phyloP scores from a whole-genome alignment of 2,329 filamentous ascomycete species.

The Nannizziopsis barbatae region DNA sequence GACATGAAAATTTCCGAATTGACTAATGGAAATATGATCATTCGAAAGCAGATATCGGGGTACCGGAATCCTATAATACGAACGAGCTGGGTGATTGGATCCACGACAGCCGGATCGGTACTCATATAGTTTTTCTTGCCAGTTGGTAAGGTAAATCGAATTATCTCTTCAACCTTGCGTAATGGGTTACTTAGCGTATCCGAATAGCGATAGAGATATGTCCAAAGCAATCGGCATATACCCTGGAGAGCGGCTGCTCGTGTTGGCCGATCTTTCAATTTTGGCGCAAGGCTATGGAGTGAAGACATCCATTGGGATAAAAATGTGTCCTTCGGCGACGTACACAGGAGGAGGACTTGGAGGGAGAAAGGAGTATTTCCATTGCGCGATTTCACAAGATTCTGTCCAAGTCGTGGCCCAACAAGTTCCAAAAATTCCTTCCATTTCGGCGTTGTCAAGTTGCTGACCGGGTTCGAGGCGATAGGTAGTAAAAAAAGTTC shows the following conservation, averaged over 20 bases:
- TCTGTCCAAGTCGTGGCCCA: constrained; percentile 65
- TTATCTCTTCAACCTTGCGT: constrained; percentile 79
- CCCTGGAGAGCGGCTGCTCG: constrained; percentile 75
- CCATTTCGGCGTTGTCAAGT: constrained; percentile 76
- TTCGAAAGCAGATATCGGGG: constrained; percentile 85
- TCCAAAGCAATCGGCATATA: constrained; percentile 84
- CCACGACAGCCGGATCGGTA: constrained; percentile 70
- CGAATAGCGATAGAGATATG: constrained; percentile 74
- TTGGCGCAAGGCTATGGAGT: constrained; percentile 63
- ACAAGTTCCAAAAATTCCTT: constrained; percentile 69
- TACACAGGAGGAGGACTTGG: constrained; percentile 75
- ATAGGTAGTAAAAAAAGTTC: constrained; percentile 78
- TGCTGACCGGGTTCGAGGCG: constrained; percentile 64
- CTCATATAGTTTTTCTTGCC: constrained; percentile 71
- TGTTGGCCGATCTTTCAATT: constrained; percentile 70
- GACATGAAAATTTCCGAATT: constrained; percentile 80
- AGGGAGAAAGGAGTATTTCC: constrained; percentile 84
- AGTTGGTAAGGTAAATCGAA: constrained; percentile 69
- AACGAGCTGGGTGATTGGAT: constrained; percentile 86
- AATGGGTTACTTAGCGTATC: constrained; percentile 58
- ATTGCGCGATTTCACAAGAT: constrained; percentile 84
- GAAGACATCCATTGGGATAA: constrained; percentile 76
- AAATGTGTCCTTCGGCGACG: constrained; percentile 75
- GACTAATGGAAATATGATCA: constrained; percentile 86
- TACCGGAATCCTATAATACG: constrained; percentile 89